Percentiles rank a stretch among this genome's conserved stretches.
Conservation (phyloP, 305 asterid species). For the Stenogyne calaminthoides region DNA sequence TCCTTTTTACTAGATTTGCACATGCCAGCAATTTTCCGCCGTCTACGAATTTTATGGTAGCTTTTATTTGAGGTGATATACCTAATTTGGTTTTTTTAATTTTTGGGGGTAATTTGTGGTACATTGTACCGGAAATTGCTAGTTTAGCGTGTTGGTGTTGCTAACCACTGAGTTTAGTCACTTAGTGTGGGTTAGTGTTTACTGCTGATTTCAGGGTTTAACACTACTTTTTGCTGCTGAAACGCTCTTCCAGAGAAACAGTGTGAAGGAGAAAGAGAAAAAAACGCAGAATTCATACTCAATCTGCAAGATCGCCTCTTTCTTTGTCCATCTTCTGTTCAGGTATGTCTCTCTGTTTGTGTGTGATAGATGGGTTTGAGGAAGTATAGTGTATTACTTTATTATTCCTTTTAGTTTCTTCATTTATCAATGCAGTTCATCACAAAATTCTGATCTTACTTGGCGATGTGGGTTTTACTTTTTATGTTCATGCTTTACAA, state of each 20-base stretch:
- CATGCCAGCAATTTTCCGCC: background rate
- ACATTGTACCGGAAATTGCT: constrained; percentile 26
- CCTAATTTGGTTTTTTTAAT: constrained; percentile 19
- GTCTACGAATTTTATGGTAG: background rate
- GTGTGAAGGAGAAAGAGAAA: constrained; percentile 9
- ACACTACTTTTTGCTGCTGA: constrained; percentile 33
- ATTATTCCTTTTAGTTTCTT: background rate
- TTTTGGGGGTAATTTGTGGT: constrained; percentile 32
- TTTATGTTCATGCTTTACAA: background rate
- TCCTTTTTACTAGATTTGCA: constrained; percentile 1
- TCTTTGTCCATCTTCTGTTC: background rate
- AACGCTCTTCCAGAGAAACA: background rate
- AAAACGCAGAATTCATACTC: constrained; percentile 3
- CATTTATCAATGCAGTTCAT: background rate
- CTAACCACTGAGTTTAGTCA: background rate
- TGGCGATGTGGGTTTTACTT: constrained; percentile 1
- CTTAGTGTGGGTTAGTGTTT: constrained; percentile 11
- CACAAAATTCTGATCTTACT: constrained; percentile 19
- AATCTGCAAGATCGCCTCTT: constrained; percentile 22
- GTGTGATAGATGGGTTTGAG: no score
- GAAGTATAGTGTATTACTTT: no score
- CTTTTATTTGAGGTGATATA: constrained; percentile 11
- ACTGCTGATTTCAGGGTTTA: constrained; percentile 19
- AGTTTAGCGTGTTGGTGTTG: constrained; percentile 21
- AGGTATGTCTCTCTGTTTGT: background rate